Conservation (phyloP, 108 stramenopile species). For the Stephanodiscus triporus region DNA sequence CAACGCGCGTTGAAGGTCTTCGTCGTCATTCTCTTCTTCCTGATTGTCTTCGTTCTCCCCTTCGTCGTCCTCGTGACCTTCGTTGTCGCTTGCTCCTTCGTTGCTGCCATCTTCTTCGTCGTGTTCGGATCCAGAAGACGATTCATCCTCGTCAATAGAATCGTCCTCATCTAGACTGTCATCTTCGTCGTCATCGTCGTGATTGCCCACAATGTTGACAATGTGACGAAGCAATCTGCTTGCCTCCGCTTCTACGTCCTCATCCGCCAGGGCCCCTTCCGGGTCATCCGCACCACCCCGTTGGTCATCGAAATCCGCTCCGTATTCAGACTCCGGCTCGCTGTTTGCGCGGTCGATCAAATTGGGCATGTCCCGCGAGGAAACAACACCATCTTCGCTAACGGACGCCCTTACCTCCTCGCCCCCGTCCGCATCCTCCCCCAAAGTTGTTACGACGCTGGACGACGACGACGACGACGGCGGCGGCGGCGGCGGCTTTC, state of each 20-base stretch:
- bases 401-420: conserved; percentile 20
- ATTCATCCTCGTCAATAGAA: conserved; percentile 6
- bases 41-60: conserved; percentile 20
- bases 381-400: conserved; percentile 9
- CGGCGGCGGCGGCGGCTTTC: conserved; percentile 9
- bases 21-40: conserved; percentile 12
- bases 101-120: conserved; percentile 20
- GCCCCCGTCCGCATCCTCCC: conserved; percentile 28
- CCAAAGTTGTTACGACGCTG: not conserved
- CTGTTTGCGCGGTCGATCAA: not conserved
- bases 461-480: conserved; percentile 20
- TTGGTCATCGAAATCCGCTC: not conserved
- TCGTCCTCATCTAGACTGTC: conserved; percentile 4
- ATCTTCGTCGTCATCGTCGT: conserved; percentile 34
- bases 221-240: not conserved
- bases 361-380: not conserved
- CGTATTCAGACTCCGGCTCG: not conserved
- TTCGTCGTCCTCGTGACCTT: conserved; percentile 12
- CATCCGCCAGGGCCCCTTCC: conserved; percentile 4
- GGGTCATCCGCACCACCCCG: not conserved
- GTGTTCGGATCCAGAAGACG: conserved; percentile 15
- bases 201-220: not conserved
- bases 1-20: conserved; percentile 39
- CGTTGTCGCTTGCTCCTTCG: conserved; percentile 25
- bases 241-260: conserved; percentile 7